Conservation (phyloP, 1,284 basidiomycete genomes). For the Flammula alnicola region DNA sequence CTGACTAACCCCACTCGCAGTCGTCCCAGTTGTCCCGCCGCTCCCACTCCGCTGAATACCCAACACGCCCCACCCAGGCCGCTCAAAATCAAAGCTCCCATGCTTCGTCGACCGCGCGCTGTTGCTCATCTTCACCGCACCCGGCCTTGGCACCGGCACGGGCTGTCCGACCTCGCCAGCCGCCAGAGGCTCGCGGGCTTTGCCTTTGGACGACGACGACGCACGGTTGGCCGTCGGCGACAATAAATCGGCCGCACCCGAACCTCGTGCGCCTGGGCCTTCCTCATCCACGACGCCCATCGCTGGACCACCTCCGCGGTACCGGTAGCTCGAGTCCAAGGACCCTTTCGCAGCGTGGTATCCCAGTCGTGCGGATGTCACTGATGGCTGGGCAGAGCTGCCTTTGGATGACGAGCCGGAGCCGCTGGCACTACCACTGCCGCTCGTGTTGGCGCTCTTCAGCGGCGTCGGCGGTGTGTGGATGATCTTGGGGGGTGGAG, state of each 20-base stretch:
- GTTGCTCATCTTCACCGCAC: conserved; percentile 30
- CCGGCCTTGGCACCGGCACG: conserved; percentile 10
- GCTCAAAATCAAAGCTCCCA: conserved; percentile 77
- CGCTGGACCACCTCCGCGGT: conserved; percentile 22
- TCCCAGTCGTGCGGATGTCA: conserved; percentile 12
- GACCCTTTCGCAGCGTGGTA: conserved; percentile 29
- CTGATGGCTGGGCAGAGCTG: conserved; percentile 7
- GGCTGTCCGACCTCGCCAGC: conserved; percentile 6
- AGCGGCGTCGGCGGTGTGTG: conserved; percentile 50
- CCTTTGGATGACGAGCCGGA: conserved; percentile 12
- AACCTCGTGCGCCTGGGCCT: conserved; percentile 3
- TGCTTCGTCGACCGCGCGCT: conserved; percentile 48
- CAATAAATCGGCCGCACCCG: neutral
- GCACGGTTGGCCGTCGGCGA: neutral
- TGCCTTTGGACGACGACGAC: neutral
- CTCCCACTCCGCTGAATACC: conserved; percentile 38
- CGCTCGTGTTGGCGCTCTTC: conserved; percentile 19
- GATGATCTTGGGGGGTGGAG: conserved; percentile 36
- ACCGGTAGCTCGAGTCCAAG: conserved; percentile 34
- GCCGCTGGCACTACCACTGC: conserved; percentile 10
- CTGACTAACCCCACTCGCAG: conserved; percentile 16
- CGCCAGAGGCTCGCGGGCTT: neutral
- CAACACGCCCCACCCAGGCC: conserved; percentile 47
- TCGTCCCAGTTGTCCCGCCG: conserved; percentile 32
- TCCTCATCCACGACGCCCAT: conserved; percentile 40